phyloP scores from a whole-genome alignment of 2,329 filamentous ascomycete species.

The Nemania sp. region DNA sequence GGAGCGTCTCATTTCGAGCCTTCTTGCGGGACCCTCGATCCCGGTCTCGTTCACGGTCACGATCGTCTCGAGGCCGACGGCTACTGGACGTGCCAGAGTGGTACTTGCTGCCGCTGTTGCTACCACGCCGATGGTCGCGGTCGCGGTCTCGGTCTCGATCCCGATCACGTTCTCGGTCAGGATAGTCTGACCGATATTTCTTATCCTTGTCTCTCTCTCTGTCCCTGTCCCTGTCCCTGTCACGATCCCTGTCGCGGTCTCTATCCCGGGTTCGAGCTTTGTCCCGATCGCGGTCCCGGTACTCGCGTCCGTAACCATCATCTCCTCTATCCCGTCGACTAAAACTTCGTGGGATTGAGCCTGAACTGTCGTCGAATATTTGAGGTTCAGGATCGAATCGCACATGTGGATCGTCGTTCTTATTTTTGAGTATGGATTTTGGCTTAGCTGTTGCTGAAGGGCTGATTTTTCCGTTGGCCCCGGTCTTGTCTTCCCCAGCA shows the following conservation, averaged over 20 bases:
- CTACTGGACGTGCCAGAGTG: constrained; percentile 6
- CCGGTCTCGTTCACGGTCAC: constrained; percentile 43
- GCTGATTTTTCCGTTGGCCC: constrained; percentile 30
- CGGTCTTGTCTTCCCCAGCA: constrained; percentile 24
- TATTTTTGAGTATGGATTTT: constrained; percentile 65
- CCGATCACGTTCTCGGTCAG: constrained; percentile 23
- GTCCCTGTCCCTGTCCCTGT: constrained; percentile 24
- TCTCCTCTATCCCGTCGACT: constrained; percentile 30
- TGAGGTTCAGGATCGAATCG: constrained; percentile 52
- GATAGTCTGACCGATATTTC: constrained; percentile 17
- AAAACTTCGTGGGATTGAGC: constrained; percentile 39
- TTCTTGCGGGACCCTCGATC: constrained; percentile 22
- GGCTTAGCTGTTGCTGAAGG: constrained; percentile 47
- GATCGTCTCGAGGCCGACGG: constrained; percentile 30
- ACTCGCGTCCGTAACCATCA: constrained; percentile 9
- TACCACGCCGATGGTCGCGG: constrained; percentile 20
- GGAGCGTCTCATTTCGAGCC: constrained; percentile 57
- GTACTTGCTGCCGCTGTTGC: constrained; percentile 13
- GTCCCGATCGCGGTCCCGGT: constrained; percentile 22
- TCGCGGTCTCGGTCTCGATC: constrained; percentile 41
- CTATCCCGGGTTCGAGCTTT: constrained; percentile 25
- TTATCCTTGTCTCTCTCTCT: constrained; percentile 24
- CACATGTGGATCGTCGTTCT: constrained; percentile 58
- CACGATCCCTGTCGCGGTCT: constrained; percentile 22
- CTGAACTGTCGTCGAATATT: constrained; percentile 43